Percentiles rank a stretch among this genome's conserved stretches.
phyloP scores from a whole-genome alignment of 176 grass and related monocot species.

The Ensete glaucum region DNA sequence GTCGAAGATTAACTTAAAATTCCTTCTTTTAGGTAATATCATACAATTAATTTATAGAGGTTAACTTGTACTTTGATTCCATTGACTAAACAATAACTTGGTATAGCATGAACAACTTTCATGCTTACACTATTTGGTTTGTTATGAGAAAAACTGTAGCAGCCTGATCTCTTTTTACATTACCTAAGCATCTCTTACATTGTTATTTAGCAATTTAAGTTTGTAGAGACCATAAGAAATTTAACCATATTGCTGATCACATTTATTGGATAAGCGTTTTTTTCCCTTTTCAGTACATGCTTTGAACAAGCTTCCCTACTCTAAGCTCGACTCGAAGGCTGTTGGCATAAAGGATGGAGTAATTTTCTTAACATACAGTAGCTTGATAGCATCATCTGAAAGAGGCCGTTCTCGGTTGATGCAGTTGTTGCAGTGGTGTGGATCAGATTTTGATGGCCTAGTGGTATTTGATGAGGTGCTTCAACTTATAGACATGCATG shows the following conservation, averaged over 20 bases:
- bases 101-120: neutral
- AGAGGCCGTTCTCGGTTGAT: constrained; percentile 91
- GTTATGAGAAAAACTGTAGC: neutral
- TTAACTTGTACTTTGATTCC: neutral
- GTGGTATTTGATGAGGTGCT: constrained; percentile 91
- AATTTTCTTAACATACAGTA: constrained; percentile 96
- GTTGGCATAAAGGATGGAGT: constrained; percentile 91
- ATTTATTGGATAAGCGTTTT: neutral
- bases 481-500: constrained; percentile 15
- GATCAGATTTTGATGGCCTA: constrained; percentile 81
- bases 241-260: neutral
- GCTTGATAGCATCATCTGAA: constrained; percentile 94
- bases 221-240: neutral
- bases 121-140: neutral
- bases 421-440: constrained; percentile 96
- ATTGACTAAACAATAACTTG: neutral
- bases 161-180: neutral
- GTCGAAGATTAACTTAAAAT: neutral
- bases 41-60: neutral
- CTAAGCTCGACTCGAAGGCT: constrained; percentile 98
- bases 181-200: neutral
- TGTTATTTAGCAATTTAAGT: neutral
- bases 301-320: constrained; percentile 96
- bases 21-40: neutral
- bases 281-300: constrained; percentile 74